phyloP scores from a whole-genome alignment of 2,329 filamentous ascomycete genomes.

The Cladophialophora exuberans region DNA sequence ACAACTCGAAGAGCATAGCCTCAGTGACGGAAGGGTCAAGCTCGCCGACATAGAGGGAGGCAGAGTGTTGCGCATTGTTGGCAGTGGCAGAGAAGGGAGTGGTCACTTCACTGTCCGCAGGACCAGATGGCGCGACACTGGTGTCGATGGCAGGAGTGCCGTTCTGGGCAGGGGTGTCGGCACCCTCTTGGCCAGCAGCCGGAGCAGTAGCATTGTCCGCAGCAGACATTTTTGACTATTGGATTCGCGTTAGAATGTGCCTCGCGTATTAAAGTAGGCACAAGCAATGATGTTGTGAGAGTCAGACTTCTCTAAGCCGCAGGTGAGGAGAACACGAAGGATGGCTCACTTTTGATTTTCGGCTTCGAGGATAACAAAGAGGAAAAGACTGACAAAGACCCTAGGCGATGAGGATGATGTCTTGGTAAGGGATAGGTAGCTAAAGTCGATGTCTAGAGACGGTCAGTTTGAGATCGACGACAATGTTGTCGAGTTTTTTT shows the following conservation, averaged over 20 bases:
- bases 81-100: constrained; percentile 68
- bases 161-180: constrained; percentile 47
- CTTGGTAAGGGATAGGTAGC: constrained; percentile 23
- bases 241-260: too few relatives aligned
- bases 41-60: constrained; percentile 98
- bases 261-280: too few relatives aligned
- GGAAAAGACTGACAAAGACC: constrained; percentile 13
- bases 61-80: constrained; percentile 84
- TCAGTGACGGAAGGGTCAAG: constrained; percentile 97
- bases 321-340: constrained; percentile 5
- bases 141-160: constrained; percentile 68
- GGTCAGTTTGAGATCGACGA: constrained; percentile 13
- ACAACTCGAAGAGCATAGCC: constrained; percentile 99
- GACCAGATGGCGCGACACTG: constrained; percentile 57
- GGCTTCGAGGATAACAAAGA: constrained; percentile 14
- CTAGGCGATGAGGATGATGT: constrained; percentile 15
- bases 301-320: not conserved
- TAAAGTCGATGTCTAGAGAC: constrained; percentile 28
- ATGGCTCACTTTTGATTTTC: constrained; percentile 25
- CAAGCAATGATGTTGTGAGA: not conserved
- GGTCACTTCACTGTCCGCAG: constrained; percentile 53
- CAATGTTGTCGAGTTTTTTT: not conserved
- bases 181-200: constrained; percentile 66
- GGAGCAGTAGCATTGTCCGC: constrained; percentile 74
- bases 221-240: constrained; percentile 76